Conservation (phyloP, 768 basidiomycete genomes). For the Rhodotorula kratochvilovae region DNA sequence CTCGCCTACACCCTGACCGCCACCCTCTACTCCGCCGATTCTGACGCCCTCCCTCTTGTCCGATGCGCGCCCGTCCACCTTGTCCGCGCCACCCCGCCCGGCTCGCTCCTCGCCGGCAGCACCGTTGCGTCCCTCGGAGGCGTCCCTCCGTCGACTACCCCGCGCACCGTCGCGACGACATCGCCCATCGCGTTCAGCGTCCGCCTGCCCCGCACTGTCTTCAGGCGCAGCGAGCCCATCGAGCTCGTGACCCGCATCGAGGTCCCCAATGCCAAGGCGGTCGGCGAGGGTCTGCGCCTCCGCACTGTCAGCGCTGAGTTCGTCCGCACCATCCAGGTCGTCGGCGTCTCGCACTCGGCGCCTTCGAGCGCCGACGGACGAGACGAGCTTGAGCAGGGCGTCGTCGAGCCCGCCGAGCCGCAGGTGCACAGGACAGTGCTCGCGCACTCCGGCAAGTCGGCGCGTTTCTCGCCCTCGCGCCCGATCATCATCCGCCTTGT, state of each 20-base stretch:
- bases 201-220: slow-evolving; percentile 67
- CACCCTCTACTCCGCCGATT: slow-evolving; percentile 52
- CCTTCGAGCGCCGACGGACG: background rate
- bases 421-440: slow-evolving; percentile 47
- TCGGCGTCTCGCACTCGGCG: background rate
- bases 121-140: too few species aligned
- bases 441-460: slow-evolving; percentile 82
- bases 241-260: slow-evolving; percentile 77
- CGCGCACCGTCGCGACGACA: background rate
- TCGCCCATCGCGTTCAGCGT: slow-evolving; percentile 63
- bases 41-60: slow-evolving; percentile 47
- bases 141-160: background rate
- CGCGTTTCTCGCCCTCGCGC: slow-evolving; percentile 74
- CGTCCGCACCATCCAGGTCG: slow-evolving; percentile 52
- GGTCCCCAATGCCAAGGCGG: slow-evolving; percentile 63
- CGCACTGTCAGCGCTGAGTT: slow-evolving; percentile 78
- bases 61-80: slow-evolving; percentile 37
- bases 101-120: slow-evolving; percentile 14
- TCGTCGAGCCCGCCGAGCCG: background rate
- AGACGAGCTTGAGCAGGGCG: background rate
- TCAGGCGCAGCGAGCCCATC: slow-evolving; percentile 66
- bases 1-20: slow-evolving; percentile 68
- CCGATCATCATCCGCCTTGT: slow-evolving; percentile 74
- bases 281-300: slow-evolving; percentile 67
- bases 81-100: slow-evolving; percentile 37